Base-by-base conservation (phyloP, 2,329 filamentous ascomycete species). In the Colletotrichum tabaci region DNA sequence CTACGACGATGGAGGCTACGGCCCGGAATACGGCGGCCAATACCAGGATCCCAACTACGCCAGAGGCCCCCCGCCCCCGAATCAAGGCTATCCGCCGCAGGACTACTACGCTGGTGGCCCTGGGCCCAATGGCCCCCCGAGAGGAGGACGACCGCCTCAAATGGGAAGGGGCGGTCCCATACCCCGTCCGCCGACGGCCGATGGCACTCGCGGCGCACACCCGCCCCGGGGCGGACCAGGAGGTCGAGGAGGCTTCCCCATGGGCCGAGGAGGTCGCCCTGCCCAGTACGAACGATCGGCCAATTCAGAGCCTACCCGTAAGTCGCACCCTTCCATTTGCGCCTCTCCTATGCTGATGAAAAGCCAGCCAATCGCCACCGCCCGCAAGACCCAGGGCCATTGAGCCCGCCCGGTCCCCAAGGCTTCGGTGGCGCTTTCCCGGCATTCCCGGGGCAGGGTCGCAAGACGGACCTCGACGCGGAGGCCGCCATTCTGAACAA, bases 11-110 rank as follows among this genome's bases (percentile, higher is more conserved):
- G 82, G 82, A 8, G 75, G 74, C n/a, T 76, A 81, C 55, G 79
- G 75, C 2, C 83, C 85, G 72, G 82, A 80, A 26, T 83, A 84
- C 56, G 81, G 80, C 63, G 79, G 75, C 64, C 82, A 84, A 46
- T 84, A 86, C 74, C 82, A 83, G 62, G 84, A 86, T 56, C 82
- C 82, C 67, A 83, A 82, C 72, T 88, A 87, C 73, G 82, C 80
- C 55, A 82, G 84, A 77, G 82, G 82, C 23, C 60, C 66, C 44
- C 81, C 79, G 15, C 81, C 79, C 16, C 84, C 82, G 16, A 79
- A 79, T 30, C 79, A 80, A 73, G 78, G 77, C 46, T 84, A 84
- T 64, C 82, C 81, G 5, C 83, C 77, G 18, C 84, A 85, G 73
- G 85, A 87, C 62, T 82, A 83, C 71, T 86, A 87, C 73, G 84